Evolutionary conservation across 495 filamentous ascomycete genomes (phyloP).

Genomic region (Aspergillus avenaceus): DNA sequence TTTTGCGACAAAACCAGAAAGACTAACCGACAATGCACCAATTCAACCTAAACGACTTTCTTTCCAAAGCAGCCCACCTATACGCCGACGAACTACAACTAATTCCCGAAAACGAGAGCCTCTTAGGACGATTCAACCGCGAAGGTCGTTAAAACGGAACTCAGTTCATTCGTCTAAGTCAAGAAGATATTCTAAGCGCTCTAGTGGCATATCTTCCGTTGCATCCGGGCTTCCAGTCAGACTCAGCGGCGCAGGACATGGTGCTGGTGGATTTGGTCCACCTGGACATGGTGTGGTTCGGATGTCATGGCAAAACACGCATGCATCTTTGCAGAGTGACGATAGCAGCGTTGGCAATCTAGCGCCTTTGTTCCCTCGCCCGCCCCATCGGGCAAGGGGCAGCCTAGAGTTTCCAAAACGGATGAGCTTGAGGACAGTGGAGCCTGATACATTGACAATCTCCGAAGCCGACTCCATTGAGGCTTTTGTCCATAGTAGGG

Average conservation of each 20-base stretch:
- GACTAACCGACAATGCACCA: constrained; percentile 16
- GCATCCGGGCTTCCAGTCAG: constrained; percentile 36
- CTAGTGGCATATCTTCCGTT: constrained; percentile 40
- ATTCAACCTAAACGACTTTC: constrained; percentile 29
- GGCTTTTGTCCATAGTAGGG: constrained; percentile 42
- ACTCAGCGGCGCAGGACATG: constrained; percentile 45
- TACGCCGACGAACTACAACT: constrained; percentile 29
- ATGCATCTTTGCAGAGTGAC: constrained; percentile 34
- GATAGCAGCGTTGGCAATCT: constrained; percentile 35
- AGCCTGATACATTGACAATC: constrained; percentile 30
- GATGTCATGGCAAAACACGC: constrained; percentile 46
- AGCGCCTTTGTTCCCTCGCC: constrained; percentile 37
- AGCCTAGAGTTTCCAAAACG: constrained; percentile 31
- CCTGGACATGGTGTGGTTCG: constrained; percentile 41
- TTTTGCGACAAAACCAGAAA: constrained; percentile 22
- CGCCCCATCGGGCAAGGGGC: constrained; percentile 27
- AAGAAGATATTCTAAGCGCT: constrained; percentile 39
- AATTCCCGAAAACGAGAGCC: constrained; percentile 35
- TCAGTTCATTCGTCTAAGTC: constrained; percentile 38
- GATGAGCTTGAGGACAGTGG: constrained; percentile 31
- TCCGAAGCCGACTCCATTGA: constrained; percentile 43
- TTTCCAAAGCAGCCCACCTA: constrained; percentile 24
- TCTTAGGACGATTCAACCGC: constrained; percentile 35
- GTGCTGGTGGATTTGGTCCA: constrained; percentile 46
- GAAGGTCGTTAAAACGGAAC: constrained; percentile 38